A percentile compares a stretch with the other conserved stretches of the same genome.
Evolutionary conservation across 352 stramenopile species (phyloP).

Genomic region (Poterioochromonas sp.): DNA sequence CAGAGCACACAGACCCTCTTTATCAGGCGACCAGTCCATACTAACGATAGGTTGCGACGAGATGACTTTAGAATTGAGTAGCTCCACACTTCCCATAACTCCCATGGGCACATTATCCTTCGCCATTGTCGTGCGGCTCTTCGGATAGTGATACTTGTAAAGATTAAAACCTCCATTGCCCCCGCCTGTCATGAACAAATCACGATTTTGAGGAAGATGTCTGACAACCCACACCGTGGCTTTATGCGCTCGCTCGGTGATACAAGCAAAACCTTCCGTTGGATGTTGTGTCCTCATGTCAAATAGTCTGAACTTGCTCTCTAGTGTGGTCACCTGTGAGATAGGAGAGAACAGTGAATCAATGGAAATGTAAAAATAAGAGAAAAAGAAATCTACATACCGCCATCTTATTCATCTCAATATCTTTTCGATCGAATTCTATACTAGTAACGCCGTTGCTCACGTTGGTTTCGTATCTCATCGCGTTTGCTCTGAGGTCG

Average conservation of each 20-base stretch:
- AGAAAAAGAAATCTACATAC: background rate
- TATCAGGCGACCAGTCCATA: constrained; percentile 89
- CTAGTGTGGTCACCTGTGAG: constrained; percentile 76
- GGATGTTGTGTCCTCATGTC: constrained; percentile 82
- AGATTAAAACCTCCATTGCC: constrained; percentile 91
- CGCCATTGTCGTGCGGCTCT: constrained; percentile 39
- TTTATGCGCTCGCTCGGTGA: constrained; percentile 83
- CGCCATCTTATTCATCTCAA: constrained; percentile 91
- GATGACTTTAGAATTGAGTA: constrained; percentile 86
- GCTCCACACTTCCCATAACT: constrained; percentile 76
- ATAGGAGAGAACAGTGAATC: background rate
- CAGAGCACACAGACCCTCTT: constrained; percentile 78
- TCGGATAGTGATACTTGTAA: constrained; percentile 86
- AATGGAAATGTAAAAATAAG: background rate
- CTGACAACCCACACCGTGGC: constrained; percentile 85
- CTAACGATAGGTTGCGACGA: constrained; percentile 89
- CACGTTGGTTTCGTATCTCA: constrained; percentile 90
- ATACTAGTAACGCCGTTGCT: constrained; percentile 88
- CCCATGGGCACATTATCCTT: constrained; percentile 70
- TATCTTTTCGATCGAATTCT: constrained; percentile 89
- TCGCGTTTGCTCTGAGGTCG: constrained; percentile 74
- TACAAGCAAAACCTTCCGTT: constrained; percentile 75
- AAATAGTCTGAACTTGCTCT: constrained; percentile 88
- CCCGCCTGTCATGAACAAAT: constrained; percentile 88
- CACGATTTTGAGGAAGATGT: constrained; percentile 87